Conservation (phyloP, 495 filamentous ascomycete genomes). For the Usnea hakonensis region DNA sequence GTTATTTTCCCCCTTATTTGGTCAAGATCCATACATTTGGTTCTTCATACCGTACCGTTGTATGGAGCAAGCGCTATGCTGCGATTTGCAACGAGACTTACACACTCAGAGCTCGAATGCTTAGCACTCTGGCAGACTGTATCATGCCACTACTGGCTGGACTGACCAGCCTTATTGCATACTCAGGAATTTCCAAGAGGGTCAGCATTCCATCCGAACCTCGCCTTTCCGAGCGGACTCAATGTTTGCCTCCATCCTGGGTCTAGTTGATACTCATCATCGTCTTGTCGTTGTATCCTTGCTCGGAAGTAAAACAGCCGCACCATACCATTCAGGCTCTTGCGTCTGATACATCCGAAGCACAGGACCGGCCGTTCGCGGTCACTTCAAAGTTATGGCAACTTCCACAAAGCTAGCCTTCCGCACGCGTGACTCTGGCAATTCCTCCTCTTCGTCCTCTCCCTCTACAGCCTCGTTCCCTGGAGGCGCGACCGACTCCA, state of each 20-base stretch:
- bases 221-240: neutral
- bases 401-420: conserved; percentile 61
- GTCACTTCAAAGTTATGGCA: conserved; percentile 42
- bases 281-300: neutral
- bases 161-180: neutral
- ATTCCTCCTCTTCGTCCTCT: conserved; percentile 32
- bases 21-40: neutral
- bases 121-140: neutral
- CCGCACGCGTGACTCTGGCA: conserved; percentile 53
- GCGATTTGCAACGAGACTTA: neutral
- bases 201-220: neutral
- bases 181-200: neutral
- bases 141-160: neutral
- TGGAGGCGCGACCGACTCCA: conserved; percentile 32
- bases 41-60: neutral
- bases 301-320: neutral
- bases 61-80: neutral
- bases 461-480: conserved; percentile 23
- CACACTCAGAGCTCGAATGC: neutral
- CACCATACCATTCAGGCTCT: neutral
- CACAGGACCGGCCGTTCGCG: neutral
- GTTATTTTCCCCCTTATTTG: neutral
- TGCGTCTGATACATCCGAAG: neutral
- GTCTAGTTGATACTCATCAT: neutral
- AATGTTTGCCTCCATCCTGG: neutral